Base-by-base conservation (phyloP, 108 stramenopile species). In the Poteriospumella lacustris region DNA sequence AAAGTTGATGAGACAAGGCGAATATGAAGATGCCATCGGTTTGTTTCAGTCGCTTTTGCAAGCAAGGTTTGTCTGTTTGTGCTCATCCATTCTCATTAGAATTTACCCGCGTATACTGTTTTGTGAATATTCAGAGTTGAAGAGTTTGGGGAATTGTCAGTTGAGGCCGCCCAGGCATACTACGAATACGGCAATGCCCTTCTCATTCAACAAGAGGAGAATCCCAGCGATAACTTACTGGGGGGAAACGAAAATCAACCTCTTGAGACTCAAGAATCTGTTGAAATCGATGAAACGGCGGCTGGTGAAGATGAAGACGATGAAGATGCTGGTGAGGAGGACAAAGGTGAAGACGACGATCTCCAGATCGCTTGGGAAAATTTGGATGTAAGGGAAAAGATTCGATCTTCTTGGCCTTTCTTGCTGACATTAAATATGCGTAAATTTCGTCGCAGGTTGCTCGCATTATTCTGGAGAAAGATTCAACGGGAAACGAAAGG, bases 91-190 rank as follows among this genome's bases (percentile, higher is more conserved):
- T 64, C 28, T 31, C 15, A 64, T 31, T 31, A 12, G n/a, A n/a
- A n/a, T 64, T 64, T 31, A 5, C 5, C 60, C 31, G 24, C 36
- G 31, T 31, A 19, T 34, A 12, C 28, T 12, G 9, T 19, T 64
- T 3, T 64, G 36, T 64, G 5, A 64, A 78, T 81, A 19, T 79
- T 79, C 78, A 38, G 80, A 41, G 83, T 81, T 1, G 81, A 82
- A 42, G 81, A 81, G n/a, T 84, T 81, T 43, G 83, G 83, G 12
- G 70, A 70, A 33, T 82, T 82, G 42, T 81, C 39, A 33, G 42
- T 42, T 28, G 69, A 43, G 19, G 38, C 42, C 9, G 69, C 69
- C 5, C 5, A 19, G 15, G 69, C 69, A 2, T 43, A 43, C 42
- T 70, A 19, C n/a, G 42, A 40, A 38, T 70, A 43, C 34, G 42